These are phyloP conservation scores for Huntiella savannae DNA, from an alignment of 2,329 filamentous ascomycete genomes.

Conservation along the genomic window DNA sequence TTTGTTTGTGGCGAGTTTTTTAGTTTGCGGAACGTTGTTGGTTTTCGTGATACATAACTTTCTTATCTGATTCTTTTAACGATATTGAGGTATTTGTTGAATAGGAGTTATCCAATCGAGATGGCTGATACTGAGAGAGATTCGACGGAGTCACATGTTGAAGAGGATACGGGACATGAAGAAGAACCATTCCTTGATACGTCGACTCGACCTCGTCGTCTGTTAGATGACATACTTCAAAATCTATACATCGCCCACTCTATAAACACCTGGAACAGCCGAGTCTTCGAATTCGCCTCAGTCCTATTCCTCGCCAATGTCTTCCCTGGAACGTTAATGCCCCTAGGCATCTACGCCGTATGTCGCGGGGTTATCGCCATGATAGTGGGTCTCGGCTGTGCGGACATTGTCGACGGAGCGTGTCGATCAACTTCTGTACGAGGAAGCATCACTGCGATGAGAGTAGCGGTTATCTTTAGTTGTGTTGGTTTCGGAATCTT, in stretches of 20 bases:
- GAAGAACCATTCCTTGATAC: no score
- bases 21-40: no score
- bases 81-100: no score
- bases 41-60: no score
- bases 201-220: no score
- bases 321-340: slow-evolving; percentile 40
- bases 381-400: slow-evolving; percentile 37
- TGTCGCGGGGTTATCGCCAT: slow-evolving; percentile 38
- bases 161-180: no score
- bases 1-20: no score
- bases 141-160: no score
- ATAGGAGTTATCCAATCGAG: no score
- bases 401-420: slow-evolving; percentile 36
- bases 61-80: no score
- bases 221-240: not conserved
- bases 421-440: slow-evolving; percentile 32
- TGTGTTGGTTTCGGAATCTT: slow-evolving; percentile 27
- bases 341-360: slow-evolving; percentile 50
- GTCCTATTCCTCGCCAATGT: slow-evolving; percentile 38
- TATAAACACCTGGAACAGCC: slow-evolving; percentile 45
- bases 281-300: slow-evolving; percentile 43
- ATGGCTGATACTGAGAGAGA: no score
- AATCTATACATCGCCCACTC: slow-evolving; percentile 39
- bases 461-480: slow-evolving; percentile 26
- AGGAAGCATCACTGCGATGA: slow-evolving; percentile 26